Conservation (phyloP, 2,329 filamentous ascomycete genomes). For the Phyllosticta paracitricarpa region DNA sequence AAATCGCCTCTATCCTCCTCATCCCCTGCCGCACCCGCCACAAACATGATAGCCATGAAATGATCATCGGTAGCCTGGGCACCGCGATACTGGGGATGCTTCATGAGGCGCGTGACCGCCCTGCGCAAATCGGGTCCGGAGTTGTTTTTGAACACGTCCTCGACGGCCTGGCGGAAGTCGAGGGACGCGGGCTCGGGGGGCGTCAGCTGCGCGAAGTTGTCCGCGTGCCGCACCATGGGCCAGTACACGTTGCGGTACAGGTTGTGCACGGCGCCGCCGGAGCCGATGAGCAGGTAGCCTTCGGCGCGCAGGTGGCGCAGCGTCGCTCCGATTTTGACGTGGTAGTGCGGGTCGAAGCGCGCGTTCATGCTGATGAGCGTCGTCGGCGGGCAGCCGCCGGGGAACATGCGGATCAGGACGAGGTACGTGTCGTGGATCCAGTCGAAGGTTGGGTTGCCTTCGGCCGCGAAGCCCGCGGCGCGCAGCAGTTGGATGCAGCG, state of each 20-base stretch:
- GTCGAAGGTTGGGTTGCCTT: slow-evolving; percentile 47
- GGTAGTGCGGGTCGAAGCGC: slow-evolving; percentile 46
- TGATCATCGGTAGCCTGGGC: slow-evolving; percentile 63
- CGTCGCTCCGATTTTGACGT: slow-evolving; percentile 47
- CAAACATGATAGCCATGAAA: slow-evolving; percentile 56
- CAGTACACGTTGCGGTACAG: slow-evolving; percentile 57
- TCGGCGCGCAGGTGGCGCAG: slow-evolving; percentile 46
- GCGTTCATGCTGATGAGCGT: slow-evolving; percentile 49
- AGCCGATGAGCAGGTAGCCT: slow-evolving; percentile 47
- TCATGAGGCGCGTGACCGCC: slow-evolving; percentile 54
- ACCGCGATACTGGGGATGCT: slow-evolving; percentile 55
- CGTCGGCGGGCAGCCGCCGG: slow-evolving; percentile 51
- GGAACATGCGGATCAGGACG: slow-evolving; percentile 61
- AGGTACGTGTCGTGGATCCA: slow-evolving; percentile 67
- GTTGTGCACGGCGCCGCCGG: slow-evolving; percentile 59
- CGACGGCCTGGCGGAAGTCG: slow-evolving; percentile 55
- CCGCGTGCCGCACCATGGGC: slow-evolving; percentile 52
- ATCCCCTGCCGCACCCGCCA: slow-evolving; percentile 47
- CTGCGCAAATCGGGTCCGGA: slow-evolving; percentile 45
- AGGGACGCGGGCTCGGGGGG: slow-evolving; percentile 52
- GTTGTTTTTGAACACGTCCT: slow-evolving; percentile 48
- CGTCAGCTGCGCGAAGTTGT: slow-evolving; percentile 51
- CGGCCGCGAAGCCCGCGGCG: slow-evolving; percentile 44
- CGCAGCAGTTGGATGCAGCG: slow-evolving; percentile 42
- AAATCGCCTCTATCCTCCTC: slow-evolving; percentile 22